These are phyloP conservation scores for Brassica hybrid DNA, from an alignment of 441 rosid species.

Conservation along the genomic window DNA sequence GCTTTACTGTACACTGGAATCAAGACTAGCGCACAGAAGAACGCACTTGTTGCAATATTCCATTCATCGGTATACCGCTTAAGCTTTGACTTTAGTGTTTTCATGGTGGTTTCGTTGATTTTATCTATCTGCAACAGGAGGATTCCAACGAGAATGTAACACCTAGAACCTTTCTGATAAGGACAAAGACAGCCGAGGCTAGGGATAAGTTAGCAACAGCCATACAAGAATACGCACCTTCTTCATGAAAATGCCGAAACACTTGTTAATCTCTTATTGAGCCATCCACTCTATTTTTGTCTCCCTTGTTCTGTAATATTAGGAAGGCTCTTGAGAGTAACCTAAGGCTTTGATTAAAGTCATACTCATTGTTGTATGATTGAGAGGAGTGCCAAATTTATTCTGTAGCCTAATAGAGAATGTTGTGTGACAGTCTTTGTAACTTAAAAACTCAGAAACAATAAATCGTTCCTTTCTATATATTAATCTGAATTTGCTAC, in stretches of 20 bases:
- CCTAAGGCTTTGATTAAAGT: conserved; percentile 22
- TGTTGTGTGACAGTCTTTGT: conserved; percentile 31
- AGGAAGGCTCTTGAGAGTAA: conserved; percentile 35
- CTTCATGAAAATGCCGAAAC: conserved; percentile 40
- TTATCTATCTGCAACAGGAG: conserved; percentile 54
- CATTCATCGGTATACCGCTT: conserved; percentile 72
- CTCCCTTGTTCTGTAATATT: conserved; percentile 36
- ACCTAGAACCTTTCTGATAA: conserved; percentile 82
- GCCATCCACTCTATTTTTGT: conserved; percentile 16
- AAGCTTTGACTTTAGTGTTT: conserved; percentile 2
- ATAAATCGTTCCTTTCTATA: conserved; percentile 29
- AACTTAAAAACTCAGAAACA: conserved; percentile 27
- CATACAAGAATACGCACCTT: conserved; percentile 86
- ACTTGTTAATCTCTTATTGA: neutral
- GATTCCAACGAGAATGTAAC: conserved; percentile 51
- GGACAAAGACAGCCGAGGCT: conserved; percentile 79
- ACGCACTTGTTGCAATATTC: conserved; percentile 87
- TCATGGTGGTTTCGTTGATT: conserved; percentile 18
- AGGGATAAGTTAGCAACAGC: conserved; percentile 75
- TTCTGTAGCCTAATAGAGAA: conserved; percentile 26
- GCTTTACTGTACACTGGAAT: conserved; percentile 89
- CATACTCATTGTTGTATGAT: conserved; percentile 38
- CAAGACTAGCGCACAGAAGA: conserved; percentile 79
- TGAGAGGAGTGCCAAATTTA: conserved; percentile 27
- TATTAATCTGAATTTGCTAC: neutral